phyloP scores from a whole-genome alignment of 306 rosid species.

The Citrullus mucosospermus region DNA sequence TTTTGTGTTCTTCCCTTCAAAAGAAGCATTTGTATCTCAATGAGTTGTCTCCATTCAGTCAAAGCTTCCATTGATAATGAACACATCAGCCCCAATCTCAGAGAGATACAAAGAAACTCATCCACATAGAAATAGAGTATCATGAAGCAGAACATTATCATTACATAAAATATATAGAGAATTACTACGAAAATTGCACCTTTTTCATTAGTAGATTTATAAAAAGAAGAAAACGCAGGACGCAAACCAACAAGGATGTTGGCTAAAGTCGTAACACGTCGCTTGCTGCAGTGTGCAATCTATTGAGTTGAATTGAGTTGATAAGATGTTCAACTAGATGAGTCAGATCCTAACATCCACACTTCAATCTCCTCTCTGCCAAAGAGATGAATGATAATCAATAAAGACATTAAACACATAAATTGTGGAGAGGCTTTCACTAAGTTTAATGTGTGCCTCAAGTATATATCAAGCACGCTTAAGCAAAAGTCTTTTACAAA shows the following conservation, averaged over 20 bases:
- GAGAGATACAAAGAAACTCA: background rate
- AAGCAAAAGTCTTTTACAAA: background rate
- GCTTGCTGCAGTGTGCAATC: background rate
- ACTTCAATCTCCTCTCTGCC: slow-evolving; percentile 5
- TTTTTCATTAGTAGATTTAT: background rate
- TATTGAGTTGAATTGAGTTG: background rate
- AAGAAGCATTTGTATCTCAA: background rate
- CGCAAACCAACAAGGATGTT: slow-evolving; percentile 14
- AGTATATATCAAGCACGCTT: background rate
- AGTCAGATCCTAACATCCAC: background rate
- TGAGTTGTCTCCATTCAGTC: background rate
- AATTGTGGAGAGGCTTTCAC: background rate
- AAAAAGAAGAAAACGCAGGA: background rate
- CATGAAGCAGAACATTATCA: background rate
- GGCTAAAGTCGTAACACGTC: background rate
- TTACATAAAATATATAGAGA: background rate
- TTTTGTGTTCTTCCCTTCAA: background rate
- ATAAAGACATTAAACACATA: background rate
- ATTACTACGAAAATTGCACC: background rate
- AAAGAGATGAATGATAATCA: background rate
- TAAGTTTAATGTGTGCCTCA: background rate
- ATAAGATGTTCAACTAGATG: background rate
- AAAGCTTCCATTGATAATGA: background rate
- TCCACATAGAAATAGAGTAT: background rate
- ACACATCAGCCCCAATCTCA: background rate